Percentiles rank a stretch among this genome's conserved stretches.
Evolutionary conservation across 169 alveolate genomes (phyloP).

Genomic region (Plasmodium gallinaceum): DNA sequence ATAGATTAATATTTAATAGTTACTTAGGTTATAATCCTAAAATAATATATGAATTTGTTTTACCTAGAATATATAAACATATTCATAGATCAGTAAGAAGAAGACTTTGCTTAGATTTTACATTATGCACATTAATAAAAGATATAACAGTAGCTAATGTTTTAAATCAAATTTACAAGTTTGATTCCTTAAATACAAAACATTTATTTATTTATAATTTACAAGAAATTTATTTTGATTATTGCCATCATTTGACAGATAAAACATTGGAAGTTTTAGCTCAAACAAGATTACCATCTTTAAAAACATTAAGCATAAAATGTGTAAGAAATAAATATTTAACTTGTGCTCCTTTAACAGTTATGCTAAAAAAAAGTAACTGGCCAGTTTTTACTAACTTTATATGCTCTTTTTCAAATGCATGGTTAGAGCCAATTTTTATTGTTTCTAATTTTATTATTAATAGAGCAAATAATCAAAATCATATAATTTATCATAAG

Average conservation of each 20-base stretch:
- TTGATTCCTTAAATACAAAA: slow-evolving; percentile 76
- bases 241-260: slow-evolving; percentile 89
- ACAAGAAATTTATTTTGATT: slow-evolving; percentile 86
- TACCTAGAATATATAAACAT: slow-evolving; percentile 79
- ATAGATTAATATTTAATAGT: slow-evolving; percentile 83
- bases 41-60: slow-evolving; percentile 72
- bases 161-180: slow-evolving; percentile 81
- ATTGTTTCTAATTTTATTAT: slow-evolving; percentile 85
- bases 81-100: slow-evolving; percentile 78
- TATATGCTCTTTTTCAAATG: slow-evolving; percentile 87
- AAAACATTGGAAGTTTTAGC: slow-evolving; percentile 89
- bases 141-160: slow-evolving; percentile 87
- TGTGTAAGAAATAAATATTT: slow-evolving; percentile 88
- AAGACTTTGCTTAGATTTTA: slow-evolving; percentile 84
- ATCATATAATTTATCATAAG: slow-evolving; percentile 75
- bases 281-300: slow-evolving; percentile 87
- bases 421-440: slow-evolving; percentile 88
- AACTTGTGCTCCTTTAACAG: slow-evolving; percentile 86
- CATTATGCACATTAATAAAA: slow-evolving; percentile 86
- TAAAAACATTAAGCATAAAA: slow-evolving; percentile 86
- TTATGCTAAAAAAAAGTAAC: slow-evolving; percentile 79
- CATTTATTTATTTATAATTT: slow-evolving; percentile 83
- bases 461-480: slow-evolving; percentile 80
- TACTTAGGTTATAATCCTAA: slow-evolving; percentile 84
- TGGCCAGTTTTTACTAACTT: slow-evolving; percentile 90